Conservation (phyloP, 306 rosid species). For the Malus asiatica region DNA sequence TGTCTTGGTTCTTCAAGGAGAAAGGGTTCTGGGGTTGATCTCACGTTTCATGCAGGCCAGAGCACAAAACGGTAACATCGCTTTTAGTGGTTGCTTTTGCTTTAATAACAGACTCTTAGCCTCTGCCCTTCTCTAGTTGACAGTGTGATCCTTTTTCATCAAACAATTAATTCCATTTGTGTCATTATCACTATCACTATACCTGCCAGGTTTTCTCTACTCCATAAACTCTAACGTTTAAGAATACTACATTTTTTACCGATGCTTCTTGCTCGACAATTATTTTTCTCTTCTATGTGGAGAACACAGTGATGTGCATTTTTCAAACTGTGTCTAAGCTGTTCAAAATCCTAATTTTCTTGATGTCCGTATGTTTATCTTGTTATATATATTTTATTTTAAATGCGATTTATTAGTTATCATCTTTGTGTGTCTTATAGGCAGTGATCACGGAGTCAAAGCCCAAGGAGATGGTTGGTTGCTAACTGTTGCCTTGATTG, state of each 20-base stretch:
- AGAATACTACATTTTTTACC: background rate
- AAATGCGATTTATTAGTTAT: background rate
- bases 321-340: background rate
- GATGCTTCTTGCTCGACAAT: background rate
- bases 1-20: constrained; percentile 84
- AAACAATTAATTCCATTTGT: background rate
- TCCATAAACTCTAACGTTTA: background rate
- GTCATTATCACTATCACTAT: background rate
- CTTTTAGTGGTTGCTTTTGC: background rate
- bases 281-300: background rate
- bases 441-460: constrained; percentile 90
- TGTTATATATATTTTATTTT: constrained; percentile 10
- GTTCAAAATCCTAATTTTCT: constrained; percentile 3
- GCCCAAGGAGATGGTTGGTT: constrained; percentile 98
- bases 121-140: background rate
- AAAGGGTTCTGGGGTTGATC: constrained; percentile 66
- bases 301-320: background rate
- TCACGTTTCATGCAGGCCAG: constrained; percentile 94
- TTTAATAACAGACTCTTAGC: background rate
- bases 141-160: background rate
- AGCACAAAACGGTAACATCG: constrained; percentile 58
- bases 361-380: constrained; percentile 1
- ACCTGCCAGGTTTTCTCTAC: background rate
- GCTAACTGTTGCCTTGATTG: constrained; percentile 87
- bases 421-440: constrained; percentile 25